Percentiles rank a stretch among this genome's conserved stretches.
Evolutionary conservation across 805 yeast species (phyloP).

Genomic region (Lipomyces kockii): DNA sequence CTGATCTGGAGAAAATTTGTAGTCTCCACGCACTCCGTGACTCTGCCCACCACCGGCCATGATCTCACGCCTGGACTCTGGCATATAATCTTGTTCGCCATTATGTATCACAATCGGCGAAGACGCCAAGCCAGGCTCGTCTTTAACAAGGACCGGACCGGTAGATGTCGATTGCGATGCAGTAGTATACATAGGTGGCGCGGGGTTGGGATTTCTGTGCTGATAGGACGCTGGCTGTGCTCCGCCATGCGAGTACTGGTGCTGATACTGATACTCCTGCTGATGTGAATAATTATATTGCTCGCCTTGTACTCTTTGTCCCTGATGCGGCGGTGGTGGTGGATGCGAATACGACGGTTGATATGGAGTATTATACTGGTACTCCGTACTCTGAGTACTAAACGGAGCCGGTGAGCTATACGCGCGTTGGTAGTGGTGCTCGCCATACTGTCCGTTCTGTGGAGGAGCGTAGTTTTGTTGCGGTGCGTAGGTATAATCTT

Average conservation of each 20-base stretch:
- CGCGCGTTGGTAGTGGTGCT: not conserved
- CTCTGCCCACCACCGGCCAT: too few relatives aligned
- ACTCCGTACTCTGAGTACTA: not conserved
- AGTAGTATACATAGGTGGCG: too few relatives aligned
- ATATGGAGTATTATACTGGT: not conserved
- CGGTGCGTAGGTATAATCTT: not conserved
- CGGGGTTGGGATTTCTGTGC: not conserved
- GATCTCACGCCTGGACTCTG: too few relatives aligned
- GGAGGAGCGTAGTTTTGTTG: not conserved
- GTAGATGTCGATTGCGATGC: too few relatives aligned
- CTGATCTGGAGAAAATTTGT: too few relatives aligned
- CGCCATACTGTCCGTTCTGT: not conserved
- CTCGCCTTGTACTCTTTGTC: not conserved
- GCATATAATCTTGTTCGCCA: too few relatives aligned
- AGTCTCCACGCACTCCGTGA: too few relatives aligned
- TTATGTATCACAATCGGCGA: too few relatives aligned
- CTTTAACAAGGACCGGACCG: too few relatives aligned
- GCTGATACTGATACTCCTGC: constrained; percentile 1
- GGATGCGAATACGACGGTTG: constrained; percentile 9
- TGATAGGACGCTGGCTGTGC: not conserved
- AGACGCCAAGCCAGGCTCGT: too few relatives aligned
- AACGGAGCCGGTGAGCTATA: not conserved
- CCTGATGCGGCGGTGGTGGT: constrained; percentile 3
- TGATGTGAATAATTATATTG: not conserved
- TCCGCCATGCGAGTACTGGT: not conserved